Conservation (phyloP, 306 rosid genomes). For the Cotoneaster glaucophyllus region DNA sequence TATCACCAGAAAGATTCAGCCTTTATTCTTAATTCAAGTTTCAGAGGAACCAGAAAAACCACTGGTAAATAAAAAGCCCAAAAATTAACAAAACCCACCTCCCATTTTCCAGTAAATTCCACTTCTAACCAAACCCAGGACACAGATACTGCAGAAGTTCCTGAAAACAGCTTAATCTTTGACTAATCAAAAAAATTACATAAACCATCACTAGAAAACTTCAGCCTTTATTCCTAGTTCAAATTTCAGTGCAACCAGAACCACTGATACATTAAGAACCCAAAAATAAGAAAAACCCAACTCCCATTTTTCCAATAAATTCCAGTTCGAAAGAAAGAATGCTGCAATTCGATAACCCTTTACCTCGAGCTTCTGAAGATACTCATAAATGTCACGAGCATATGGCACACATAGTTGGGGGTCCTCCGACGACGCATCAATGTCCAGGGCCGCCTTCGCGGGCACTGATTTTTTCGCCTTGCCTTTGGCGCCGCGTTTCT, state of each 20-base stretch:
- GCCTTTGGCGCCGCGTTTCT: conserved; percentile 9
- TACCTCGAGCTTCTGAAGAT: conserved; percentile 78
- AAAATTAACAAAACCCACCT: not conserved
- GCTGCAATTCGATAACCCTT: not conserved
- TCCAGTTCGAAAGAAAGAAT: not conserved
- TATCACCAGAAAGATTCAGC: not conserved
- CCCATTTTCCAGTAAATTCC: too few species aligned
- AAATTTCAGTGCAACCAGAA: not conserved
- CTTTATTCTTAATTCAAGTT: not conserved
- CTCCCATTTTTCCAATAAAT: not conserved
- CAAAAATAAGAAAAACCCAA: not conserved
- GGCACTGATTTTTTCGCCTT: conserved; percentile 12
- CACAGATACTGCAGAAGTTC: too few species aligned
- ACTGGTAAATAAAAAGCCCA: not conserved
- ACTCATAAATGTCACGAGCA: conserved; percentile 56
- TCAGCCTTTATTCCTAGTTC: not conserved
- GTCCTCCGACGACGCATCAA: conserved; percentile 24
- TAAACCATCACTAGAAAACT: not conserved
- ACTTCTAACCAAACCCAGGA: not conserved
- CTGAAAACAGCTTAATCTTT: not conserved
- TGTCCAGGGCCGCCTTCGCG: not conserved
- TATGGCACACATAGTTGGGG: conserved; percentile 58
- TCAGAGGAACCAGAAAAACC: not conserved
- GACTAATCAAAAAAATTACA: not conserved
- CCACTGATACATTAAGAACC: not conserved